Evolutionary conservation across 768 basidiomycete genomes (phyloP), one percentile per base, ranked within the genome.

Genomic region (Tremella fuciformis): DNA sequence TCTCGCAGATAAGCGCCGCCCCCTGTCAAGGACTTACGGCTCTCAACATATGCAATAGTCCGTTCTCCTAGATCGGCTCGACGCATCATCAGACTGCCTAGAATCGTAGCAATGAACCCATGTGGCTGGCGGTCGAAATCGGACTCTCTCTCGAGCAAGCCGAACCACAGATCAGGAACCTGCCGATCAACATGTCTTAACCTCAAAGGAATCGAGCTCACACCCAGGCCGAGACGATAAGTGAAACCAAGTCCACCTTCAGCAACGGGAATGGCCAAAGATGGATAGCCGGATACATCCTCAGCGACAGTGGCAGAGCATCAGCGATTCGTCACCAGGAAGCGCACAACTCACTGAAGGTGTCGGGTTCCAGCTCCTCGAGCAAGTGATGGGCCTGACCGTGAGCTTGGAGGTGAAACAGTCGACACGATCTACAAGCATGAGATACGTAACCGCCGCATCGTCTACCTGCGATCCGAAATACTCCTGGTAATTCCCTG

Each of bases 271-370:
- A 46, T 46, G 42, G 7, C n/a, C 15, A 46, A 15, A 22, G 42
- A 46, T 18, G 42, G 42, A 15, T 46, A 46, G n/a, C 42, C 42
- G n/a, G 42, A 46, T n/a, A 46, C 42, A 15, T 46, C 42, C 22
- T 46, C 42, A 22, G 42, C 42, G 42, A 46, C 22, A 4, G 42
- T 46, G 42, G 42, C 42, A 6, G 22, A 15, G 6, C 8, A 15
- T 46, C 42, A 46, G 15, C 42, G n/a, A 22, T 46, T 6, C 29
- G 29, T 34, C 29, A 34, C 29, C 29, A 22, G n/a, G n/a, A 15
- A 46, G 22, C 16, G 8, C n/a, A 4, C 42, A 8, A 46, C 42
- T n/a, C n/a, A 46, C 42, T 46, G 42, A 46, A 22, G 7, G n/a
- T n/a, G 8, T 22, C 15, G 42, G 42, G 42, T 18, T n/a, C 42